Percentiles rank a stretch among this genome's conserved stretches.
phyloP scores from a whole-genome alignment of 805 yeast species.

The Schizosaccharomyces octosporus region DNA sequence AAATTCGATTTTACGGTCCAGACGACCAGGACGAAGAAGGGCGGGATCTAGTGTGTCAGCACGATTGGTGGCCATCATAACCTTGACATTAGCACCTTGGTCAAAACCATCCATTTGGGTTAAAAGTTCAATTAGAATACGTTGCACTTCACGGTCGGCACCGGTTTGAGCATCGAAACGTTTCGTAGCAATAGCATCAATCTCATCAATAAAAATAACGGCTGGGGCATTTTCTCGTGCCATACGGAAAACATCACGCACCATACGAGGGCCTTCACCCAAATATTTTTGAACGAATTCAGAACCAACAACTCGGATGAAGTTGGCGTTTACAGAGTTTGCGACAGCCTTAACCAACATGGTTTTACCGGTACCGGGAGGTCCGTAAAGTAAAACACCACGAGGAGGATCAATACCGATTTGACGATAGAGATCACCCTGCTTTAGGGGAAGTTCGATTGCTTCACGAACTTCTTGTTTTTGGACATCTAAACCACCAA shows the following conservation, averaged over 20 bases:
- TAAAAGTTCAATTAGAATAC: conserved; percentile 79
- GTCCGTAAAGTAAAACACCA: conserved; percentile 93
- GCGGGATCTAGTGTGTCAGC: conserved; percentile 99
- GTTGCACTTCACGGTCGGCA: conserved; percentile 97
- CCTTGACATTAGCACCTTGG: conserved; percentile 74
- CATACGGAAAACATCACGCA: conserved; percentile 85
- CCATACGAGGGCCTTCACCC: conserved; percentile 99
- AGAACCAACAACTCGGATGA: conserved; percentile 90
- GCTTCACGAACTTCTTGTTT: conserved; percentile 98
- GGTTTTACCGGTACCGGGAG: conserved; percentile 98
- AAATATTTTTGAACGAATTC: conserved; percentile 94
- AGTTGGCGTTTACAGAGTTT: conserved; percentile 81
- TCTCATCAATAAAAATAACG: conserved; percentile 91
- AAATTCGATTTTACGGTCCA: conserved; percentile 93
- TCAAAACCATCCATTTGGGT: conserved; percentile 99
- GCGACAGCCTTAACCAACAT: conserved; percentile 98
- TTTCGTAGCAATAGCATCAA: conserved; percentile 96
- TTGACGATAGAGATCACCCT: conserved; percentile 84
- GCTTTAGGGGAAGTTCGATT: conserved; percentile 85
- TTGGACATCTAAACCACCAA: conserved; percentile 97
- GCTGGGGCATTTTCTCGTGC: conserved; percentile 96
- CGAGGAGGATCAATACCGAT: conserved; percentile 97
- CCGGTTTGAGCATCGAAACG: conserved; percentile 99
- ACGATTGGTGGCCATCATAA: conserved; percentile 97
- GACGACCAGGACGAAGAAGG: conserved; percentile 87